phyloP scores from a whole-genome alignment of 2,329 filamentous ascomycete genomes.

The Saccharata proteae region DNA sequence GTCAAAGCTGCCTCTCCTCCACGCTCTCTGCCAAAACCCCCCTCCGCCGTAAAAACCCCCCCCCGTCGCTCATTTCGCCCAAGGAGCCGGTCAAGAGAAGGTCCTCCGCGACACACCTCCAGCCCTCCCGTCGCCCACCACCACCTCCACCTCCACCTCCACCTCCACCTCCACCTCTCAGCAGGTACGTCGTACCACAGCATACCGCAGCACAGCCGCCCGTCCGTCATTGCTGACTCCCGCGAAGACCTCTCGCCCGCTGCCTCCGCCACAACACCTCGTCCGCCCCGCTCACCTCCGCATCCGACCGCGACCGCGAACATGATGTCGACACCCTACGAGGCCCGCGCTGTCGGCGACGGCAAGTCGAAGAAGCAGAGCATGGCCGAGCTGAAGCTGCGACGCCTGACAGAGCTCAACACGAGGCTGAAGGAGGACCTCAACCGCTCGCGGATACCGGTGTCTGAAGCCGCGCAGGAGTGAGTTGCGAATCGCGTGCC shows the following conservation, averaged over 20 bases:
- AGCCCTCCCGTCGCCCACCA: too few species aligned
- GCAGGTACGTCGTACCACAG: conserved; percentile 9
- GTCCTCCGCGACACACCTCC: too few species aligned
- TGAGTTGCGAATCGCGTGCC: conserved; percentile 17
- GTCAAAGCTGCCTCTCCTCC: too few species aligned
- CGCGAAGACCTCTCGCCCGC: conserved; percentile 5
- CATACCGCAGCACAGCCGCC: conserved; percentile 4
- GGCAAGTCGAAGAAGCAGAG: conserved; percentile 92
- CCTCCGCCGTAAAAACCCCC: too few species aligned
- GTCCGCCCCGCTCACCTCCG: conserved; percentile 6
- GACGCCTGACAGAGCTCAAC: conserved; percentile 93
- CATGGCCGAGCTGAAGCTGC: conserved; percentile 96
- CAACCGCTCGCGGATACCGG: conserved; percentile 87
- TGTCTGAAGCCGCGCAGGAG: conserved; percentile 71
- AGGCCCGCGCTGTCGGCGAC: conserved; percentile 53
- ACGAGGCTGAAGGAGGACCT: conserved; percentile 90
- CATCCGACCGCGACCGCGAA: conserved; percentile 10
- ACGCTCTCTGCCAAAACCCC: too few species aligned
- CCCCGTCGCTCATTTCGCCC: too few species aligned
- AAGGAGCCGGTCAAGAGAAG: too few species aligned
- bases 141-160: too few species aligned
- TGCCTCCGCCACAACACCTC: conserved; percentile 5
- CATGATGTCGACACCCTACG: conserved; percentile 50
- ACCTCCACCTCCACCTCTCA: too few species aligned
- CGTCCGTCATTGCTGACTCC: conserved; percentile 6